Evolutionary conservation across 768 basidiomycete genomes (phyloP).

Genomic region (Agaricus bisporus): DNA sequence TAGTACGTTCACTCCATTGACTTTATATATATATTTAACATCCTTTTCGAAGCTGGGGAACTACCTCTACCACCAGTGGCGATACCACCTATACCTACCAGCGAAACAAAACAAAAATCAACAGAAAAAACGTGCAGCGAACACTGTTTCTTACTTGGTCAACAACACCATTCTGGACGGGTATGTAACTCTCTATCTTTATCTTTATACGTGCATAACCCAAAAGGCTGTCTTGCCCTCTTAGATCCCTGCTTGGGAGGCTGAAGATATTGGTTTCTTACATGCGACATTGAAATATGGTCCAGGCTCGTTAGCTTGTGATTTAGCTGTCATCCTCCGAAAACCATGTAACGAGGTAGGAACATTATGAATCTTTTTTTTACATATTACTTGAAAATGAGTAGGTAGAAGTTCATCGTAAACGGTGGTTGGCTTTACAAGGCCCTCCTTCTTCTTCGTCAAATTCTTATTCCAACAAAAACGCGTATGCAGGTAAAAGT

Average conservation of each 20-base stretch:
- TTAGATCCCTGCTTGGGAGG: conserved; percentile 16
- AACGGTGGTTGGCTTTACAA: conserved; percentile 2
- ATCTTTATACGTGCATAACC: neutral
- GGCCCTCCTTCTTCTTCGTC: neutral
- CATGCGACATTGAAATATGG: conserved; percentile 31
- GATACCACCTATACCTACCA: conserved; percentile 19
- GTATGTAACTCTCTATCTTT: neutral
- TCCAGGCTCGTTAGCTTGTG: conserved; percentile 44
- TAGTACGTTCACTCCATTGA: conserved; percentile 23
- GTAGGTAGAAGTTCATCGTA: conserved; percentile 19
- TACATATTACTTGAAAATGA: conserved; percentile 14
- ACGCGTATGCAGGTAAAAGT: neutral
- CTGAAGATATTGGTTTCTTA: conserved; percentile 21
- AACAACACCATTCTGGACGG: neutral
- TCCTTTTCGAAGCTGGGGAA: conserved; percentile 17
- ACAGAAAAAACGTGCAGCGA: conserved; percentile 23
- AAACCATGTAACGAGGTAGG: conserved; percentile 42
- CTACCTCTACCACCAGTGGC: conserved; percentile 23
- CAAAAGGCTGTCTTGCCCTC: conserved; percentile 2
- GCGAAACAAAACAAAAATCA: conserved; percentile 11
- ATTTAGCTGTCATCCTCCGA: conserved; percentile 40
- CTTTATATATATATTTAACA: neutral
- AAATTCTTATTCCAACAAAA: neutral
- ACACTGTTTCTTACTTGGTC: conserved; percentile 23
- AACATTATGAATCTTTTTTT: conserved; percentile 12